Conservation (phyloP, 352 stramenopile genomes). For the Thalassiosira oceanica region DNA sequence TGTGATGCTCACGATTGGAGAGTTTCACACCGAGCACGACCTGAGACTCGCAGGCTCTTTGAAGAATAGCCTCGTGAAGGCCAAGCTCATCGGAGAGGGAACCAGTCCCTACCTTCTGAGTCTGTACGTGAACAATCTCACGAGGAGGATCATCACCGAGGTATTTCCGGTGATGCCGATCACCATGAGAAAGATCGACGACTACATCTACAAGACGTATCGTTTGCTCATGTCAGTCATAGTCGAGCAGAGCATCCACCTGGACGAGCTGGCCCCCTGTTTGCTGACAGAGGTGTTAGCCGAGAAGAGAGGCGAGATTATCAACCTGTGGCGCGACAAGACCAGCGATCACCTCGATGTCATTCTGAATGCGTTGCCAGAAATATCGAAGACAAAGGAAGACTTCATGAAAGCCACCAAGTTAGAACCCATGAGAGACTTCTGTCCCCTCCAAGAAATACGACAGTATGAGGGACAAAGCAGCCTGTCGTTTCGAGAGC, state of each 20-base stretch:
- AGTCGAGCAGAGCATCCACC: background rate
- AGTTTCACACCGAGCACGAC: conserved; percentile 45
- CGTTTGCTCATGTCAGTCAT: conserved; percentile 1
- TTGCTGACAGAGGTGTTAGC: conserved; percentile 9
- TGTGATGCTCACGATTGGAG: conserved; percentile 31
- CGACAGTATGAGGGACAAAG: too few relatives aligned
- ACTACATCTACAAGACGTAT: conserved; percentile 13
- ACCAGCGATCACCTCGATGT: conserved; percentile 2
- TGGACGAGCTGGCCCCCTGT: conserved; percentile 15
- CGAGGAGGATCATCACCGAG: conserved; percentile 10
- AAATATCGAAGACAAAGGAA: too few relatives aligned
- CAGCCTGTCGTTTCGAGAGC: conserved; percentile 28
- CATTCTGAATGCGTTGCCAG: conserved; percentile 1
- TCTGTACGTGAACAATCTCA: conserved; percentile 4
- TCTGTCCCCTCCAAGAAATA: too few relatives aligned
- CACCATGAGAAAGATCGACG: conserved; percentile 13
- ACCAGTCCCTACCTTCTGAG: background rate
- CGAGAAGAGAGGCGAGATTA: background rate
- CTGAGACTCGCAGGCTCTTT: conserved; percentile 3
- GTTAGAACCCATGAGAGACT: too few relatives aligned
- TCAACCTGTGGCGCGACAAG: background rate
- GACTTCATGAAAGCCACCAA: conserved; percentile 7
- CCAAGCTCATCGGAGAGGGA: conserved; percentile 17
- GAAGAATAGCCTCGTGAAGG: conserved; percentile 9
- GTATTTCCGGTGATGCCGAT: conserved; percentile 22